Base-by-base conservation (phyloP, 306 rosid species). In the Trichosanthes cucumerina region DNA sequence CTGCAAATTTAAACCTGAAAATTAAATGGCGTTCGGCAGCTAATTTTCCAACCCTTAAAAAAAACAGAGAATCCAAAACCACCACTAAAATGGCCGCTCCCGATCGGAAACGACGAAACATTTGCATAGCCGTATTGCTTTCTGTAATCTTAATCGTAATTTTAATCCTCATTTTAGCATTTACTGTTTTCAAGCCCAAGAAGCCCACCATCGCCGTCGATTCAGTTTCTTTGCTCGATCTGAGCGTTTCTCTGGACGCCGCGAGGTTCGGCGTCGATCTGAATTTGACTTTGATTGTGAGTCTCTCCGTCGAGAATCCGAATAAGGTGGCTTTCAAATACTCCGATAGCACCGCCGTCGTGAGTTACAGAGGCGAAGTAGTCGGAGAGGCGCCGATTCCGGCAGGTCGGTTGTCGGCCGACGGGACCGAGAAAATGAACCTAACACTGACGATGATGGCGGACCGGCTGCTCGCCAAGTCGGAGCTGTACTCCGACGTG, bases 371-470 rank as follows among this genome's bases (percentile, higher is more conserved):
- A 26, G 97, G 93, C 6, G n/a, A 34, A 7, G 26, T 31, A 43
- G 77, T 93, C 33, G 98, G 96, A 6, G 91, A 86, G 74, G 91
- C 76, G 0, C 81, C 75, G 1, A 46, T 90, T 4, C 94, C 86
- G 0, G 72, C 76, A 10, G 93, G 86, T 5, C 10, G 80, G 3
- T 82, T 89, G 0, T 23, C 78, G 0, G 44, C 86, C 2, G 78
- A 66, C 7, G 82, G 78, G 81, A 88, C 82, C 0, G 72, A 39
- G 69, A 7, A 26, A 23, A 26, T 92, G 74, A 83, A 88, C 76
- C 8, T 89, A 5, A 80, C 91, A 11, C 81, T 92, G 4, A 84
- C 78, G 4, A 0, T 93, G 31, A 75, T 90, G 93, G 93, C 86
- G 0, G 89, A 90, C 6, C 87, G 90, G 0, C 14, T 90, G 14